Evolutionary conservation across 495 filamentous ascomycete species (phyloP).

Genomic region (Talaromyces thailandensis): DNA sequence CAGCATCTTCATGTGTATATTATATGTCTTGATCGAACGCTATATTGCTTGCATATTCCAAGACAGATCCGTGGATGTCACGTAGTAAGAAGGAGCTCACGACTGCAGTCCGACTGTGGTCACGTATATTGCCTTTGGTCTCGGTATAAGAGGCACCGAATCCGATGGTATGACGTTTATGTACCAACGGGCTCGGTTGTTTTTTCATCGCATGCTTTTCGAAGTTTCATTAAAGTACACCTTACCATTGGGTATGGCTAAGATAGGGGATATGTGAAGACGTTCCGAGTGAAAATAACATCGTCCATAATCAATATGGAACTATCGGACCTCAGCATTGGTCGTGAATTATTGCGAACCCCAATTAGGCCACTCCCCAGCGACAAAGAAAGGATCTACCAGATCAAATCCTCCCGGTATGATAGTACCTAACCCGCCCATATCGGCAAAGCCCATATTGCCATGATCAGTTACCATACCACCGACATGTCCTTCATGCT

Average conservation of each 20-base stretch:
- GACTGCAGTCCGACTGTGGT: neutral
- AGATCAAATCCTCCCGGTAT: neutral
- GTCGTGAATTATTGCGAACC: neutral
- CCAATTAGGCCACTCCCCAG: neutral
- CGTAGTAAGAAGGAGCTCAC: no score
- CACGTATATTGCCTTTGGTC: neutral
- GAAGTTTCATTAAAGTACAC: neutral
- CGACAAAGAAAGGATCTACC: neutral
- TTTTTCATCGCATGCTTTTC: neutral
- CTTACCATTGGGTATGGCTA: neutral
- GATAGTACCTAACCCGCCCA: neutral
- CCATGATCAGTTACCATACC: neutral
- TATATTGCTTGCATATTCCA: neutral
- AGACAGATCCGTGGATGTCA: neutral
- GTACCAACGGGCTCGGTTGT: no score
- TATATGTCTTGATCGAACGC: neutral
- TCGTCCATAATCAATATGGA: neutral
- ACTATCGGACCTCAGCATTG: neutral
- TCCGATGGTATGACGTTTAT: no score
- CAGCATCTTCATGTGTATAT: neutral
- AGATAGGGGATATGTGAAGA: neutral
- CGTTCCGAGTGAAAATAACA: neutral
- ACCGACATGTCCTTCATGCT: neutral
- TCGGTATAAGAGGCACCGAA: neutral
- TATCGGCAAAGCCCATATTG: neutral